These are phyloP conservation scores for Corymbia citriodora DNA, from an alignment of 441 rosid species.

Conservation along the genomic window DNA sequence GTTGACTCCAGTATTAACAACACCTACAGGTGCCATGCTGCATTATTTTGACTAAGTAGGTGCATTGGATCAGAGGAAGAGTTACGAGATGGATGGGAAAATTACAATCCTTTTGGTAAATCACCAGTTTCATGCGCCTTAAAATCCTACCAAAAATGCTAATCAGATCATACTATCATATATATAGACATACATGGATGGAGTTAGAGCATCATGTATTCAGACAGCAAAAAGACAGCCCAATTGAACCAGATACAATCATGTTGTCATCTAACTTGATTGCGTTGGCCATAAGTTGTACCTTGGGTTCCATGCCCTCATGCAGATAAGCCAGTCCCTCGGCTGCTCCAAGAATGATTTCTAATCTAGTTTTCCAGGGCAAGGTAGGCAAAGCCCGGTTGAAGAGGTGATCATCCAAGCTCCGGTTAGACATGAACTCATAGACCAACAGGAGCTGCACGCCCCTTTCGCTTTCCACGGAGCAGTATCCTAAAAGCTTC, in stretches of 20 bases:
- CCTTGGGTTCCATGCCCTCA: constrained; percentile 41
- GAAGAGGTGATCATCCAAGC: constrained; percentile 45
- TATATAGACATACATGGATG: not conserved
- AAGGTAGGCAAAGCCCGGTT: constrained; percentile 4
- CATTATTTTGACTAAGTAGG: not conserved
- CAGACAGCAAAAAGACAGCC: not conserved
- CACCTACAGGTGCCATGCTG: not conserved
- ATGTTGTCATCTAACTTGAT: not conserved
- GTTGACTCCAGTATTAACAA: not conserved
- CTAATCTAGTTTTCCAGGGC: constrained; percentile 36
- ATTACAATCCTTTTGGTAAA: not conserved
- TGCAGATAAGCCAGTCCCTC: constrained; percentile 59
- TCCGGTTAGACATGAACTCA: constrained; percentile 35
- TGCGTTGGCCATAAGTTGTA: constrained; percentile 1
- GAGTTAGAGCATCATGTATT: not conserved
- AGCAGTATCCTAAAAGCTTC: constrained; percentile 45
- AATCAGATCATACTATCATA: not conserved
- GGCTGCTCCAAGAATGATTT: constrained; percentile 50
- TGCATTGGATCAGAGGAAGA: not conserved
- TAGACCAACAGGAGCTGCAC: constrained; percentile 34
- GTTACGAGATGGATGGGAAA: not conserved
- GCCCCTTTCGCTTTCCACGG: constrained; percentile 26
- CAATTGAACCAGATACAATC: not conserved
- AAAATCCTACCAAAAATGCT: not conserved
- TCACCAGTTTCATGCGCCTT: not conserved